Percentiles rank a stretch among this genome's conserved stretches.
These are phyloP conservation scores for Opeltia flavorubescens DNA, from an alignment of 495 filamentous ascomycete species.

Conservation along the genomic window DNA sequence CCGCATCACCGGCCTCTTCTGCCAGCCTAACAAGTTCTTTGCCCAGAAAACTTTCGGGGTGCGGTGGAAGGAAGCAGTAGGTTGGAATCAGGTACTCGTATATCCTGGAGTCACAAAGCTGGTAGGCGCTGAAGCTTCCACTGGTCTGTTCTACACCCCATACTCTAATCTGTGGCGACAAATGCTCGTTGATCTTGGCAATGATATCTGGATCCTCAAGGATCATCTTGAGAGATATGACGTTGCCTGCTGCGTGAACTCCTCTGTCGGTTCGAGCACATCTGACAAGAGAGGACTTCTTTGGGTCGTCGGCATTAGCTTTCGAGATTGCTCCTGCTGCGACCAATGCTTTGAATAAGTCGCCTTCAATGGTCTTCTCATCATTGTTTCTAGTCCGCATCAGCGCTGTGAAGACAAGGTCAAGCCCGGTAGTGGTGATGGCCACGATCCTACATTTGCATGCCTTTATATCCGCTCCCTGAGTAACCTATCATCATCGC, in stretches of 20 bases:
- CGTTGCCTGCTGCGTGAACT: conserved; percentile 92
- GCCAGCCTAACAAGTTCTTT: conserved; percentile 61
- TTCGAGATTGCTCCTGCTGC: conserved; percentile 86
- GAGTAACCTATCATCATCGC: conserved; percentile 91
- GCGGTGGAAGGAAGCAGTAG: conserved; percentile 80
- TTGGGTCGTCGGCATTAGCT: conserved; percentile 89
- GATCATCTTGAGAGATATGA: conserved; percentile 90
- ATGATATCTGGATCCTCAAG: conserved; percentile 80
- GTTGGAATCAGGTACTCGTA: conserved; percentile 95
- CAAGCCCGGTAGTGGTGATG: conserved; percentile 1
- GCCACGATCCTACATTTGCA: conserved; percentile 55
- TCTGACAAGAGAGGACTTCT: conserved; percentile 85
- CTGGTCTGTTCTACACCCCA: conserved; percentile 83
- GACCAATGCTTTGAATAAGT: conserved; percentile 83
- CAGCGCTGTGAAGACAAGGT: neutral
- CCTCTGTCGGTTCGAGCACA: conserved; percentile 96
- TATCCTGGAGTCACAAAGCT: conserved; percentile 80
- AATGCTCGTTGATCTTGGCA: conserved; percentile 72
- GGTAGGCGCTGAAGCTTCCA: conserved; percentile 80
- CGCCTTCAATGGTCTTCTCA: conserved; percentile 93
- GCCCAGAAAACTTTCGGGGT: conserved; percentile 71
- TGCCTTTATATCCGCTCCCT: conserved; percentile 92
- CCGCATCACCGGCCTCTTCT: conserved; percentile 53
- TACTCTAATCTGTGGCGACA: conserved; percentile 77
- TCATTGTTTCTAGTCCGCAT: conserved; percentile 27